Percentiles rank a stretch among this genome's conserved stretches.
Evolutionary conservation across 257 asterid species (phyloP).

Genomic region (Capsicum pubescens): DNA sequence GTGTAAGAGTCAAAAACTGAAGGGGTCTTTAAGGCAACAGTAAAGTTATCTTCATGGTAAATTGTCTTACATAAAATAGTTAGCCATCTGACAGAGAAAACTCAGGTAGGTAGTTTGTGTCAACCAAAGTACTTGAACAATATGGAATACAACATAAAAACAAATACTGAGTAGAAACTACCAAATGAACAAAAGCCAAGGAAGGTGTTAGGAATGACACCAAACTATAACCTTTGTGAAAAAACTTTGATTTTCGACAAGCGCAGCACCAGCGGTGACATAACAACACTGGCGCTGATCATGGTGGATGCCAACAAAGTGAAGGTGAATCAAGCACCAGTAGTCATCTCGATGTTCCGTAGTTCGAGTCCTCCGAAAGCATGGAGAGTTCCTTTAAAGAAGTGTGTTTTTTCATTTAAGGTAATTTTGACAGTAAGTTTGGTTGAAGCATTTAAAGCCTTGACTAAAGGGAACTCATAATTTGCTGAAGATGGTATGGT

Average conservation of each 20-base stretch:
- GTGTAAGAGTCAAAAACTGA: no score
- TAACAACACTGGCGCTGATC: constrained; percentile 33
- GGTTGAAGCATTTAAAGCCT: constrained; percentile 35
- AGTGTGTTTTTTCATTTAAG: constrained; percentile 4
- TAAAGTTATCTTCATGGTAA: no score
- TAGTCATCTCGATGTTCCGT: constrained; percentile 16
- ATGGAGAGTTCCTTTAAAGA: constrained; percentile 9
- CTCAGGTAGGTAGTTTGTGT: no score
- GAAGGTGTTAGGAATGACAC: constrained; percentile 43
- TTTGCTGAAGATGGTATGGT: constrained; percentile 41
- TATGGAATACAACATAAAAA: no score
- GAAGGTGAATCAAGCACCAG: not conserved
- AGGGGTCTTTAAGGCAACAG: no score
- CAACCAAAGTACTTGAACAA: no score
- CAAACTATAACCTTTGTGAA: constrained; percentile 62
- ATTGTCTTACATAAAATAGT: no score
- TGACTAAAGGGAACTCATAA: constrained; percentile 40
- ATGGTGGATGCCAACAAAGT: constrained; percentile 31
- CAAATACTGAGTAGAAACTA: constrained; percentile 34
- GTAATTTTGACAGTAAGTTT: constrained; percentile 27
- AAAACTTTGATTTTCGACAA: constrained; percentile 41
- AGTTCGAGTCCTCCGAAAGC: not conserved
- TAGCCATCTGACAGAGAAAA: no score
- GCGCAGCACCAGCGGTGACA: constrained; percentile 36
- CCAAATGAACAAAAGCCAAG: not conserved